Conservation (phyloP, 2,329 filamentous ascomycete genomes). For the Hymenotorrendiella dingleyae region DNA sequence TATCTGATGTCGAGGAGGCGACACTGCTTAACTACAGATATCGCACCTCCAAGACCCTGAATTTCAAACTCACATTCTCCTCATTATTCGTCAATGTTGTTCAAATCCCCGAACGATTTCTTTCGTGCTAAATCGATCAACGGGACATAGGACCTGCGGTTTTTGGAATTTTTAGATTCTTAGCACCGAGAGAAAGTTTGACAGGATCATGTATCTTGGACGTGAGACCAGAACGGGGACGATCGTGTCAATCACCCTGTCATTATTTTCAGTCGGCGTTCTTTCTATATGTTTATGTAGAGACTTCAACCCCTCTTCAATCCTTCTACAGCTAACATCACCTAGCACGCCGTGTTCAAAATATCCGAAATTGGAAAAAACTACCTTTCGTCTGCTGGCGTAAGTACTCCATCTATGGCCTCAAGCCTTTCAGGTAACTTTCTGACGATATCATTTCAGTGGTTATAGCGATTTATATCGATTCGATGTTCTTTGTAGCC, state of each 20-base stretch:
- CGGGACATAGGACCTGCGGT: no score
- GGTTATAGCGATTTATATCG: constrained; percentile 52
- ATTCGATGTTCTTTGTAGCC: constrained; percentile 56
- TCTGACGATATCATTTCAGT: constrained; percentile 36
- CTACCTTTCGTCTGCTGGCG: constrained; percentile 26
- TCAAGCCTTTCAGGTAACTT: neutral
- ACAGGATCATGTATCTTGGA: constrained; percentile 4
- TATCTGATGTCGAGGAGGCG: neutral
- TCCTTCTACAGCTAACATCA: no score
- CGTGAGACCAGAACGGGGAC: neutral
- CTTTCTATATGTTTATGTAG: constrained; percentile 24
- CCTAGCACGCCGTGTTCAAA: constrained; percentile 24
- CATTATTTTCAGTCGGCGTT: constrained; percentile 1
- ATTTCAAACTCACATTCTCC: no score
- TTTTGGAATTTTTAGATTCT: no score
- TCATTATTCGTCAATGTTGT: no score
- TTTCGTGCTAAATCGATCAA: no score
- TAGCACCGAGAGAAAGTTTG: no score
- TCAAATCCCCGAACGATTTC: no score
- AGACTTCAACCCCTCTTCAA: no score
- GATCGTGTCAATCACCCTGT: neutral
- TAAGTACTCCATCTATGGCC: constrained; percentile 8
- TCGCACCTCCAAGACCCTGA: no score
- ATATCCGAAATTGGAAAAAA: constrained; percentile 21
- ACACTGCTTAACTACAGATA: no score